Conservation (phyloP, 208 protist species). For the Trypanosoma theileri region DNA sequence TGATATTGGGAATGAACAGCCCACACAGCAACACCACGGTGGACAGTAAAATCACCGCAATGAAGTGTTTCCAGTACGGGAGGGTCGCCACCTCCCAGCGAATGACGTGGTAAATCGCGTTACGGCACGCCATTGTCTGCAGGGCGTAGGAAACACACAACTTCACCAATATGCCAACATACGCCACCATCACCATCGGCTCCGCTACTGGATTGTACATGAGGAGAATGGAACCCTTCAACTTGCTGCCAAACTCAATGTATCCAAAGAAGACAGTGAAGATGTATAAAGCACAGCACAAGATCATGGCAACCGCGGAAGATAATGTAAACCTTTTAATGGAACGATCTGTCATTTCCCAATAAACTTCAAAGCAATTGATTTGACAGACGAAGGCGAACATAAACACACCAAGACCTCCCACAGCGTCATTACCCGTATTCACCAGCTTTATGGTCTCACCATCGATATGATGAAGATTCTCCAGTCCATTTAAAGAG, state of each 20-base stretch:
- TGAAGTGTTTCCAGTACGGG: conserved; percentile 73
- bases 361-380: conserved; percentile 58
- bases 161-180: conserved; percentile 34
- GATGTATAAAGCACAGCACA: conserved; percentile 29
- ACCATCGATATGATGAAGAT: conserved; percentile 39
- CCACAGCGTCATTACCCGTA: conserved; percentile 49
- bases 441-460: conserved; percentile 36
- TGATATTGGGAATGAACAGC: conserved; percentile 39
- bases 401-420: conserved; percentile 68
- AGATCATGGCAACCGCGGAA: conserved; percentile 43
- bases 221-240: conserved; percentile 31
- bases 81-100: conserved; percentile 49
- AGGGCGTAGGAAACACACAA: conserved; percentile 28
- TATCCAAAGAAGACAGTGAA: conserved; percentile 37
- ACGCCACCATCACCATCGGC: conserved; percentile 29
- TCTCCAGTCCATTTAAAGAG: conserved; percentile 35
- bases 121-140: conserved; percentile 30
- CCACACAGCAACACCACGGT: conserved; percentile 29
- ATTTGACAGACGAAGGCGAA: conserved; percentile 79
- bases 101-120: conserved; percentile 64
- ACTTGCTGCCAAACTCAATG: conserved; percentile 30
- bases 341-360: conserved; percentile 45
- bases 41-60: conserved; percentile 43
- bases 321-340: conserved; percentile 49
- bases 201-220: conserved; percentile 36